Evolutionary conservation across 768 basidiomycete species (phyloP), one percentile per base, ranked within the genome.

Genomic region (Boletus speciosus): DNA sequence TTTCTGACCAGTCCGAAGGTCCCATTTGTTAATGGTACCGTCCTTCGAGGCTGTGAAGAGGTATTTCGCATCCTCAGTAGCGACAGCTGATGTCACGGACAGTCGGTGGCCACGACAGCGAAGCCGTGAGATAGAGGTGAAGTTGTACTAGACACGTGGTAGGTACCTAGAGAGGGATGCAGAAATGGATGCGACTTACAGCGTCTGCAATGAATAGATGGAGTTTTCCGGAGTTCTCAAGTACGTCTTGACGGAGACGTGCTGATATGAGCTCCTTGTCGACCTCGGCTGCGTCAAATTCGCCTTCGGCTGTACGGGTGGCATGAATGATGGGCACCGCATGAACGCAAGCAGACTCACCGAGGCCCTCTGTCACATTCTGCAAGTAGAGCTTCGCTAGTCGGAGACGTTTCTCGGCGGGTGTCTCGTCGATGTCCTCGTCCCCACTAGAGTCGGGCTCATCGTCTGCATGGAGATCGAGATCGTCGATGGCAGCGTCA

Each of bases 1-100:
- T 59, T 81, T 82, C 67, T 80, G 78, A 9, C 90, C 90, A 0
- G 80, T 81, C 10, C 66, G 68, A 27, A 95, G 74, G 64, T 90
- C 82, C 88, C 90, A 93, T 69, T 93, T 90, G 51, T 87, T 79
- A 65, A 99, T 91, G 12, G 80, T 77, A 2, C 96, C 97, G 63
- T 96, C 93, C 67, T 99, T 99, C 9, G 89, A 88, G 0, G 93
- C 76, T 0, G 93, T 93, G 69, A 86, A 98, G n/a, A 98, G 79
- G 65, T 81, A 82, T 50, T 77, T 78, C 14, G 80, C 84, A 27
- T 88, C 83, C 47, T 86, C 81, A 1, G 91, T 86, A 2, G 86
- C 83, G 23, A 88, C 81, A 3, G 94, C 89, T 29, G 85, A 84
- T 1, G 97, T 96, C 11, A 93, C 81, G 8, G 91, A 81, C 51